A percentile compares a stretch with the other conserved stretches of the same genome.
These are phyloP conservation scores for Ophiostoma sp. DNA, from an alignment of 2,329 filamentous ascomycete species.

Conservation along the genomic window DNA sequence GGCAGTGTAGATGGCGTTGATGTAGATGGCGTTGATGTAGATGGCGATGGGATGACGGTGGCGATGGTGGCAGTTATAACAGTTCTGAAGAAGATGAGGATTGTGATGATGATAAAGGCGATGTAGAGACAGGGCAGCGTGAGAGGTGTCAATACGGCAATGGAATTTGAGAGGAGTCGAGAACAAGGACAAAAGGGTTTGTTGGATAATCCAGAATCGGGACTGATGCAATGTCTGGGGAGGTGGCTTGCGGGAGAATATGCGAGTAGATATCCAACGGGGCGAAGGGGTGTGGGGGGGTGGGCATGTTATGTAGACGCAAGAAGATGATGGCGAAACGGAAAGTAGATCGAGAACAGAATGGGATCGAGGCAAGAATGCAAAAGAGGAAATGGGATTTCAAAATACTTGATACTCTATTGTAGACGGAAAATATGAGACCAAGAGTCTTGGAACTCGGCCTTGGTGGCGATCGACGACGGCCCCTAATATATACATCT, in stretches of 20 bases:
- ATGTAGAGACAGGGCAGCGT: background rate
- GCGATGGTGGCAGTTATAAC: background rate
- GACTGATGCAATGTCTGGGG: background rate
- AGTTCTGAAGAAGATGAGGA: background rate
- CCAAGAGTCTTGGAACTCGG: constrained; percentile 10
- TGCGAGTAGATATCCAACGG: background rate
- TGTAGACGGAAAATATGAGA: constrained; percentile 7
- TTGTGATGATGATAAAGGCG: background rate
- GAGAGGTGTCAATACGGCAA: background rate
- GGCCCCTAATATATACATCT: constrained; percentile 11
- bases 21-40: background rate
- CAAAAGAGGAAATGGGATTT: constrained; percentile 13
- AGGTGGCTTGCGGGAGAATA: background rate
- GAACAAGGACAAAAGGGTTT: background rate
- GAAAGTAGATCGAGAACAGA: constrained; percentile 3
- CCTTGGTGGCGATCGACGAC: constrained; percentile 16
- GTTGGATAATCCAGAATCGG: background rate
- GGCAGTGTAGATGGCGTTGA: background rate
- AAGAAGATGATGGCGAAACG: background rate
- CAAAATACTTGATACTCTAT: background rate
- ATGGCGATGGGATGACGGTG: background rate
- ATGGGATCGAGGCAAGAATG: background rate
- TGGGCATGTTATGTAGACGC: background rate
- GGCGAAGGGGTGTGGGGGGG: background rate
- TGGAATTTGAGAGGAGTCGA: background rate